Percentiles rank a stretch among this genome's conserved stretches.
These are phyloP conservation scores for Backusella sp. DNA, from an alignment of 192 early-diverging fungal genomes.

Conservation along the genomic window DNA sequence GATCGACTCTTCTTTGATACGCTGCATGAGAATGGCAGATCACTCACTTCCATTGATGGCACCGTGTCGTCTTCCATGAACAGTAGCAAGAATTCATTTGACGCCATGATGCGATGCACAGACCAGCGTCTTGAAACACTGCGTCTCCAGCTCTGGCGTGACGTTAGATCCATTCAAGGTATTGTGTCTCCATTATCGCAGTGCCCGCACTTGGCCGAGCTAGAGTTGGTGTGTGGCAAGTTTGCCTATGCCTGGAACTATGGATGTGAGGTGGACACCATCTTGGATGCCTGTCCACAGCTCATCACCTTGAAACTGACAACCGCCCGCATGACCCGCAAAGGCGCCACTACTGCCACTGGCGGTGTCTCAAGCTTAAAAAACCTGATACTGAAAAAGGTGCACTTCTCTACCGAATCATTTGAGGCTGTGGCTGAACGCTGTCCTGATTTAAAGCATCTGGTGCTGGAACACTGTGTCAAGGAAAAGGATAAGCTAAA, in stretches of 20 bases:
- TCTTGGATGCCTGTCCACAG: not conserved
- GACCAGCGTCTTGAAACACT: not conserved
- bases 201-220: not conserved
- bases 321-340: not conserved
- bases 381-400: not conserved
- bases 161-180: not conserved
- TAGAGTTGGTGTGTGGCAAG: not conserved
- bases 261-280: not conserved
- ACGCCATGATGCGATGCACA: not conserved
- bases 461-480: not conserved
- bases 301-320: not conserved
- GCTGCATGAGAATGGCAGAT: not conserved
- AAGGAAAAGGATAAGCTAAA: not conserved
- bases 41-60: not conserved
- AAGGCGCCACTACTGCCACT: not conserved
- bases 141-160: not conserved
- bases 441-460: not conserved
- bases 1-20: not conserved
- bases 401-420: not conserved
- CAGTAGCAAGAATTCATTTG: not conserved
- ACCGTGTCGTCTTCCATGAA: not conserved
- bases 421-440: not conserved
- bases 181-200: not conserved
- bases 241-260: not conserved
- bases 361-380: not conserved